These are phyloP conservation scores for Erythrophleum fordii DNA, from an alignment of 306 rosid species.

Conservation along the genomic window DNA sequence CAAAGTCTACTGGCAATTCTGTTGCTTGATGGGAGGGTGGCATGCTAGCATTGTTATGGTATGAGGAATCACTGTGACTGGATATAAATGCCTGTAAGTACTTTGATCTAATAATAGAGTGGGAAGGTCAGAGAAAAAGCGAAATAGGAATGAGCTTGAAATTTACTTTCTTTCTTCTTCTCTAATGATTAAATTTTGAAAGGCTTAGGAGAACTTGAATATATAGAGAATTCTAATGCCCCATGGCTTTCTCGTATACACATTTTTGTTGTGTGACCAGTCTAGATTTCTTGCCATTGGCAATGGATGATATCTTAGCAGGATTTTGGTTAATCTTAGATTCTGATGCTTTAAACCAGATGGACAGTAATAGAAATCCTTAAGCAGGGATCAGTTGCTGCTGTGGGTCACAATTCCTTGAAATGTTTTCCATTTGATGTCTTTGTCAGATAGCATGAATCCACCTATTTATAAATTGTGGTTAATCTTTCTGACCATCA, in stretches of 20 bases:
- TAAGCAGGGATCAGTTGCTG: conserved; percentile 11
- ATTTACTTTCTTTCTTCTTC: neutral
- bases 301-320: neutral
- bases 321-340: neutral
- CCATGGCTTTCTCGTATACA: neutral
- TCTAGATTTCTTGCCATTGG: neutral
- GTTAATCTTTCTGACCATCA: neutral
- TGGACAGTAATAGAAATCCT: conserved; percentile 1
- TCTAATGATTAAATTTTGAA: conserved; percentile 8
- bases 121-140: neutral
- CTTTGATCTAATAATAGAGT: neutral
- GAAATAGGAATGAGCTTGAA: neutral
- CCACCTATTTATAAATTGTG: conserved; percentile 5
- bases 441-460: neutral
- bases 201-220: conserved; percentile 12
- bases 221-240: conserved; percentile 21
- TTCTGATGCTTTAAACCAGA: conserved; percentile 23
- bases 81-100: neutral
- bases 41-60: neutral
- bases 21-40: neutral
- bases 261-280: conserved; percentile 1
- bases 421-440: conserved; percentile 16
- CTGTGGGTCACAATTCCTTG: conserved; percentile 6
- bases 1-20: neutral
- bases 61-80: neutral